Evolutionary conservation across 148 eudicot species (phyloP), one percentile per base, ranked within the genome.

Genomic region (Fagopyrum esculentum): DNA sequence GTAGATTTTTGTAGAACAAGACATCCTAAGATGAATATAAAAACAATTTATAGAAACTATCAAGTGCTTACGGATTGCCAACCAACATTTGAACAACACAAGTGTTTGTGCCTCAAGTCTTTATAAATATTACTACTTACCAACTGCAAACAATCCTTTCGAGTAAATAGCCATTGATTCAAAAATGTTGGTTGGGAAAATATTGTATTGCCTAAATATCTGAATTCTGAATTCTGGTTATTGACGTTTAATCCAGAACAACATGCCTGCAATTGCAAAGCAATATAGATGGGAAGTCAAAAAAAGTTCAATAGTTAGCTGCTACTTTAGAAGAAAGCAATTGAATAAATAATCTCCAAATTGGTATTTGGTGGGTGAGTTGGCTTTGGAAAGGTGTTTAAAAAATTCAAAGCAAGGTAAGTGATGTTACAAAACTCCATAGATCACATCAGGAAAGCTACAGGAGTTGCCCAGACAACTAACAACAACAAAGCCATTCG

Each of bases 351-450:
- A 35, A 22, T 16, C n/a, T 63, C 16, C 45, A 44, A 1, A 29
- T 63, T 35, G 30, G 10, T 63, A 63, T 30, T 63, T 12, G 45
- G 69, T 63, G 45, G 69, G 69, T 63, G 69, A 63, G 45, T 44
- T 35, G 35, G 35, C 69, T 63, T 63, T 35, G 69, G 30, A 63
- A 63, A 63, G 69, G 8, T 30, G 66, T 22, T 6, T 40, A 60
- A 3, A 8, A 9, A 15, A 26, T 60, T 60, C 3, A 22, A 60
- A 12, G 5, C 40, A 60, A 60, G 12, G 2, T 26, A 60, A 60
- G 66, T 11, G 69, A 63, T 30, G 69, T 30, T 63, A 35, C 40
- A 4, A 30, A 63, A 63, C 11, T 30, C 69, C 44, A 30, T 29
- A 63, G 43, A 63, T 29, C n/a, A 63, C 69, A 63, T 45, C 6